Evolutionary conservation across 331 rosid species (phyloP).

Genomic region (Malus hybrid): DNA sequence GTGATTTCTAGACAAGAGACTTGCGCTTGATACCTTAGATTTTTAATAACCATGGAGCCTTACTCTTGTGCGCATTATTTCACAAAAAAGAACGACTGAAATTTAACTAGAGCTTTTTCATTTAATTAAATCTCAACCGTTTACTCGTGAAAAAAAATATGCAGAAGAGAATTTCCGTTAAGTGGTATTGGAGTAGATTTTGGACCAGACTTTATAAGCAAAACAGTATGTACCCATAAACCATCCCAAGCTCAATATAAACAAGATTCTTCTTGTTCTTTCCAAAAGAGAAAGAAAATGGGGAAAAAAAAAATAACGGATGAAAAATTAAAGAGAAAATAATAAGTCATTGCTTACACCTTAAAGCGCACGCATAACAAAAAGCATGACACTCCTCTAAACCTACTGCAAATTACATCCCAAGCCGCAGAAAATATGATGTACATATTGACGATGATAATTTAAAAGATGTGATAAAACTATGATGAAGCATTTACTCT

Average conservation of each 20-base stretch:
- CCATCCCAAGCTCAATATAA: not conserved
- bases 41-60: no score
- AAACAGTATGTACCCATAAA: not conserved
- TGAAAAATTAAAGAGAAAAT: conserved; percentile 10
- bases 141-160: no score
- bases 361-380: conserved; percentile 18
- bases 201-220: no score
- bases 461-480: not conserved
- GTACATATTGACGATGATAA: conserved; percentile 21
- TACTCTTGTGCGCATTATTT: no score
- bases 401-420: conserved; percentile 37
- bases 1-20: no score
- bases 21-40: no score
- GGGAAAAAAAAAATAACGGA: not conserved
- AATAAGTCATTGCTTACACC: conserved; percentile 12
- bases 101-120: no score
- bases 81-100: no score
- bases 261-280: not conserved
- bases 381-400: conserved; percentile 26
- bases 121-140: no score
- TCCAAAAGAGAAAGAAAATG: not conserved
- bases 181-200: no score
- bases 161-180: no score
- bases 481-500: conserved; percentile 22
- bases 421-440: conserved; percentile 8